Percentiles rank a stretch among this genome's conserved stretches.
Conservation (phyloP, 108 stramenopile species). For the Seminavis robusta region DNA sequence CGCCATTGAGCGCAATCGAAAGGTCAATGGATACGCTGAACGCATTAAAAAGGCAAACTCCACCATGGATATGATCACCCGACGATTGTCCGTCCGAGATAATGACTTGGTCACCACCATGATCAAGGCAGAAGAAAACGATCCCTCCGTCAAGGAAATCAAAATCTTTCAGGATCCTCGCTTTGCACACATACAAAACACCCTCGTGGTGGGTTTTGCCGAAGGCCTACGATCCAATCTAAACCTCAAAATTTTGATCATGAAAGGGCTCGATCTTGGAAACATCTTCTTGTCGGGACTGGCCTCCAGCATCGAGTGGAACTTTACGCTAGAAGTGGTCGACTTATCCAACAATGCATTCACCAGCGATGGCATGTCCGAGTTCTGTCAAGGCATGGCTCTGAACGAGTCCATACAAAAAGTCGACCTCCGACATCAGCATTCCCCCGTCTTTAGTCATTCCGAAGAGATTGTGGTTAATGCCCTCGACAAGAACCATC, state of each 20-base stretch:
- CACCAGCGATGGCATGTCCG: slow-evolving; percentile 33
- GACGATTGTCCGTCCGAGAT: slow-evolving; percentile 5
- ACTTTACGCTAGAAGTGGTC: slow-evolving; percentile 34
- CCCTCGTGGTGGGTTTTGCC: slow-evolving; percentile 21
- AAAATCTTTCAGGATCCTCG: slow-evolving; percentile 5
- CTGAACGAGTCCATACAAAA: slow-evolving; percentile 2
- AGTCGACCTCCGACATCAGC: slow-evolving; percentile 5
- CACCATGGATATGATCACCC: background rate
- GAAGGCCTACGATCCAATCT: slow-evolving; percentile 28
- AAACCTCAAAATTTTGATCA: slow-evolving; percentile 21
- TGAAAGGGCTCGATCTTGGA: slow-evolving; percentile 29
- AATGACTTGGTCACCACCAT: slow-evolving; percentile 12
- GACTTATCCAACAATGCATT: slow-evolving; percentile 32
- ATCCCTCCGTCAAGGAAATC: slow-evolving; percentile 1
- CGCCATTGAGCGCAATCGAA: background rate
- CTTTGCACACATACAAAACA: slow-evolving; percentile 11
- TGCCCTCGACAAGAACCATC: slow-evolving; percentile 2
- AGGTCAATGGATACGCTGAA: background rate
- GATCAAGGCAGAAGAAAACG: background rate
- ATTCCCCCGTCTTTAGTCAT: slow-evolving; percentile 5
- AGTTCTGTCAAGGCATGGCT: slow-evolving; percentile 30
- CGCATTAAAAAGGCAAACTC: background rate
- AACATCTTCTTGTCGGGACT: slow-evolving; percentile 33
- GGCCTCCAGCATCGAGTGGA: slow-evolving; percentile 24
- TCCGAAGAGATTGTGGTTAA: slow-evolving; percentile 5